Percentiles rank a stretch among this genome's conserved stretches.
Evolutionary conservation across 2,329 filamentous ascomycete genomes (phyloP).

Genomic region (Xylariaceae sp.): DNA sequence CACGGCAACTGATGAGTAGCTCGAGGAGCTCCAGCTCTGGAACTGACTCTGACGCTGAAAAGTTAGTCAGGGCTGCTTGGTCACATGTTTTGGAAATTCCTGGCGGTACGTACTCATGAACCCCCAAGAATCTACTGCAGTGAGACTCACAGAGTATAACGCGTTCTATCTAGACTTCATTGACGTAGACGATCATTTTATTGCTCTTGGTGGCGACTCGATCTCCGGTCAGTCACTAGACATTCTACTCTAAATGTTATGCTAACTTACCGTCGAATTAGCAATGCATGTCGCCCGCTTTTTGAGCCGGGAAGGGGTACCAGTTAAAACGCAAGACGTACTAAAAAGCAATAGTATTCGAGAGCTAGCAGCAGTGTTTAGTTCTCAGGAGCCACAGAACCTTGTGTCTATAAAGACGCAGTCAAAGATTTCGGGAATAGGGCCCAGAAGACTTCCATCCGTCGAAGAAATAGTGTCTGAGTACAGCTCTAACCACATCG

Average conservation of each 20-base stretch:
- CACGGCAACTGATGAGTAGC: slow-evolving; percentile 3
- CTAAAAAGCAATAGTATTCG: slow-evolving; percentile 11
- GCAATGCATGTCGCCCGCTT: slow-evolving; percentile 13
- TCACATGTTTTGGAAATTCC: slow-evolving; percentile 12
- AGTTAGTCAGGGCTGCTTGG: slow-evolving; percentile 13
- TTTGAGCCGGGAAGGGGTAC: slow-evolving; percentile 5
- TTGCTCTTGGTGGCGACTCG: slow-evolving; percentile 14
- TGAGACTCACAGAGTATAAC: background rate
- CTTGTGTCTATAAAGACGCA: background rate
- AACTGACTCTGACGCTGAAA: slow-evolving; percentile 5
- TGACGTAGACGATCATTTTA: slow-evolving; percentile 13
- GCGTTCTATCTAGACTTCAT: slow-evolving; percentile 1
- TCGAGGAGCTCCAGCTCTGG: background rate
- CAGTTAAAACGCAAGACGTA: slow-evolving; percentile 9
- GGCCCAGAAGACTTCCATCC: no score
- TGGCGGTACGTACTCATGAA: background rate
- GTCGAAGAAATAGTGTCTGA: background rate
- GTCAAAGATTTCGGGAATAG: no score
- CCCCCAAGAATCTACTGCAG: no score
- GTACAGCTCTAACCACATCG: background rate
- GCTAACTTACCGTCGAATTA: background rate
- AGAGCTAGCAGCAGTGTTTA: slow-evolving; percentile 3
- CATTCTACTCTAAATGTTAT: background rate
- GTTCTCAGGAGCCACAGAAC: background rate
- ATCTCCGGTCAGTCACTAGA: slow-evolving; percentile 8